Conservation (phyloP, 345 rosid species). For the Salix udensis region DNA sequence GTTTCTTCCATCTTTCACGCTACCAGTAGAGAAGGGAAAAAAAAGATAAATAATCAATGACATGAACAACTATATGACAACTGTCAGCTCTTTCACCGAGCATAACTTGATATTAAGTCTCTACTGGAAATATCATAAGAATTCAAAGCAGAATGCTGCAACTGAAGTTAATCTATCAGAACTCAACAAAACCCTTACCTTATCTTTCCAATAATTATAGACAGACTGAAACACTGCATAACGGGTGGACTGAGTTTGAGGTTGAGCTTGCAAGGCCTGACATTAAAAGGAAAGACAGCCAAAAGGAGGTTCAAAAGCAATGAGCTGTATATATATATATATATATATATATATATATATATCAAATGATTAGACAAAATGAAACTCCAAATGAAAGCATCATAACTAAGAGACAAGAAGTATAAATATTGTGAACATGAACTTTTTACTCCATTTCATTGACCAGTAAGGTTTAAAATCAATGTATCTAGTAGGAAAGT, state of each 20-base stretch:
- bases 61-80: not conserved
- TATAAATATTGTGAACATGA: not conserved
- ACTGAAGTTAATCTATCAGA: not conserved
- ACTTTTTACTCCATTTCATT: not conserved
- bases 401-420: not conserved
- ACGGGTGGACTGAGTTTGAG: conserved; percentile 38
- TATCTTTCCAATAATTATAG: conserved; percentile 85
- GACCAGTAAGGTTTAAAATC: not conserved
- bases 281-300: conserved; percentile 15
- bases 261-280: conserved; percentile 71
- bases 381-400: not conserved
- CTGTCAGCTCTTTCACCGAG: not conserved
- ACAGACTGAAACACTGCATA: conserved; percentile 67
- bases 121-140: not conserved
- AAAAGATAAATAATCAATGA: not conserved
- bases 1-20: conserved; percentile 99
- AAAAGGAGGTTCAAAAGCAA: not conserved
- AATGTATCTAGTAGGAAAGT: not conserved
- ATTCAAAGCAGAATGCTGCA: conserved; percentile 1
- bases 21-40: conserved; percentile 26
- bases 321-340: not conserved
- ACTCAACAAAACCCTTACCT: conserved; percentile 41
- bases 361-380: conserved; percentile 3
- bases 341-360: not conserved
- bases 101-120: not conserved